phyloP scores from a whole-genome alignment of 257 asterid genomes.

The Linaria vulgaris region DNA sequence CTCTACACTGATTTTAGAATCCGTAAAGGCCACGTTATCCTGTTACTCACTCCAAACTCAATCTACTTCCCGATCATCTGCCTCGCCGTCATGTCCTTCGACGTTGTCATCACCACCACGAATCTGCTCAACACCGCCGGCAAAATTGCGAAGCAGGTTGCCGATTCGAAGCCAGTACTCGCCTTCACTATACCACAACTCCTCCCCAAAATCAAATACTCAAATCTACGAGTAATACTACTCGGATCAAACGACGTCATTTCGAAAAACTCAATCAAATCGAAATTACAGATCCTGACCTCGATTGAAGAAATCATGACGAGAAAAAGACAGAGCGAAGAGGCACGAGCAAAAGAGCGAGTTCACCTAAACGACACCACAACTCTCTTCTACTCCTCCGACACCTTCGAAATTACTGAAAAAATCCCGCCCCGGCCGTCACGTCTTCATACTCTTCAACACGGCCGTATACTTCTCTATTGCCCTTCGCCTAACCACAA shows the following conservation, averaged over 20 bases:
- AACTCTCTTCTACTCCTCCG: constrained; percentile 82
- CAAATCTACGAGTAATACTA: constrained; percentile 61
- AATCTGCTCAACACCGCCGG: no score
- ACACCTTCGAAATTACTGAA: no score
- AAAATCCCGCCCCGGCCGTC: constrained; percentile 90
- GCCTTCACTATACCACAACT: constrained; percentile 65
- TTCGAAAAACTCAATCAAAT: not conserved
- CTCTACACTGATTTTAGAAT: constrained; percentile 55
- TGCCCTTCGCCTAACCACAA: constrained; percentile 62
- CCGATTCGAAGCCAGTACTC: constrained; percentile 73
- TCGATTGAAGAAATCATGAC: no score
- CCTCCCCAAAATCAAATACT: constrained; percentile 54
- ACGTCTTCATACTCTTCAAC: constrained; percentile 76
- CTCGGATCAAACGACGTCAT: constrained; percentile 36
- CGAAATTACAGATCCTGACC: no score
- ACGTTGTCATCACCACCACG: constrained; percentile 86
- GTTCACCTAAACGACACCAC: constrained; percentile 69
- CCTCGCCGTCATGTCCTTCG: constrained; percentile 82
- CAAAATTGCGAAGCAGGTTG: constrained; percentile 65
- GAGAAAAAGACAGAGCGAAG: constrained; percentile 37
- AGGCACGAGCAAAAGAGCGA: constrained; percentile 51
- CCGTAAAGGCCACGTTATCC: constrained; percentile 69
- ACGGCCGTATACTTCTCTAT: constrained; percentile 51
- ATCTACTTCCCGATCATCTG: constrained; percentile 75
- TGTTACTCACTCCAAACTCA: constrained; percentile 76